phyloP scores from a whole-genome alignment of 345 rosid genomes.

The Syzygium aqueum region DNA sequence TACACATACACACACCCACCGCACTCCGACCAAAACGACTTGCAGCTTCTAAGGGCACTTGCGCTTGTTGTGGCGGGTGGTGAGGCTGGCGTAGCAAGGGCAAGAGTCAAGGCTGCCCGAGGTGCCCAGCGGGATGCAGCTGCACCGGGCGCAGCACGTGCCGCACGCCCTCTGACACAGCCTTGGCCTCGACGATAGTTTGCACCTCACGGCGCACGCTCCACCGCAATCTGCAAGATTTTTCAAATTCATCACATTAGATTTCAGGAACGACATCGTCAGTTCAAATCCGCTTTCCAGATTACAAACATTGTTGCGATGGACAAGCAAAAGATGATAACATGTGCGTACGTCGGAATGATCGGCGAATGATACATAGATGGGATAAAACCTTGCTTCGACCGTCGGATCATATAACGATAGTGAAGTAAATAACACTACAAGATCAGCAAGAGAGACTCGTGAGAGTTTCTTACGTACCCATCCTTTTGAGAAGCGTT shows the following conservation, averaged over 20 bases:
- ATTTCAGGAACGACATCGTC: neutral
- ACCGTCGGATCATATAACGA: neutral
- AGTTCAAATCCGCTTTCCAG: neutral
- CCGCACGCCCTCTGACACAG: conserved; percentile 70
- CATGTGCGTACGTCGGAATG: neutral
- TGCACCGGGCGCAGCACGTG: conserved; percentile 58
- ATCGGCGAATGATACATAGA: neutral
- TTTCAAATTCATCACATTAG: neutral
- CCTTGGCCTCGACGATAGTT: conserved; percentile 39
- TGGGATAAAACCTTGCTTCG: neutral
- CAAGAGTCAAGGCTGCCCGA: conserved; percentile 48
- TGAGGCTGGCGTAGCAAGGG: conserved; percentile 51
- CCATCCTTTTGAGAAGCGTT: neutral
- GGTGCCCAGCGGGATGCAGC: conserved; percentile 71
- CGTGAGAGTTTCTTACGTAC: neutral
- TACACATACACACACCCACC: neutral
- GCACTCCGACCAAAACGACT: neutral
- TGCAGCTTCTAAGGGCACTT: conserved; percentile 51
- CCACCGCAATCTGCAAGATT: conserved; percentile 35
- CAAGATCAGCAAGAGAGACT: neutral
- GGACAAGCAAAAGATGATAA: neutral
- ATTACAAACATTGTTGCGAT: neutral
- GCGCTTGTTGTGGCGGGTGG: conserved; percentile 55
- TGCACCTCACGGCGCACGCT: conserved; percentile 53
- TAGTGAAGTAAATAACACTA: neutral